phyloP scores from a whole-genome alignment of 495 filamentous ascomycete species.

The Pyronema omphalodes region DNA sequence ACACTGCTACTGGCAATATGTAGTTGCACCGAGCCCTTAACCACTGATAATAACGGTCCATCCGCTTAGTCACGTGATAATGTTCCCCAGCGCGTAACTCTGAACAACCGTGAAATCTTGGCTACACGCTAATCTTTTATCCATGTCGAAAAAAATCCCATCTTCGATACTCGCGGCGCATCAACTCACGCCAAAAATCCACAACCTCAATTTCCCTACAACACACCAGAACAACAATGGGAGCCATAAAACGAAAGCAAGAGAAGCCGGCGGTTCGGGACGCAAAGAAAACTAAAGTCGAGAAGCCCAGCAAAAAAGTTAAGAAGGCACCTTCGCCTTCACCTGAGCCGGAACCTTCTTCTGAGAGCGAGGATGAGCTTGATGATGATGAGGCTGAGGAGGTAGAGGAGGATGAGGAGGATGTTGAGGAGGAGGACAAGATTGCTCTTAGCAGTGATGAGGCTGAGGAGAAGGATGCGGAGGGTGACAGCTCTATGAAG shows the following conservation, averaged over 20 bases:
- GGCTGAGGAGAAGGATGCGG: not conserved
- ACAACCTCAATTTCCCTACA: too few relatives aligned
- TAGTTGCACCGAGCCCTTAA: too few relatives aligned
- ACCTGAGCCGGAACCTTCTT: not conserved
- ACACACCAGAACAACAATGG: slow-evolving; percentile 1
- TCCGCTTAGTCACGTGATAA: too few relatives aligned
- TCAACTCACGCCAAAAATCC: too few relatives aligned
- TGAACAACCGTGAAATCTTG: too few relatives aligned
- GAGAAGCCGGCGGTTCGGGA: slow-evolving; percentile 6
- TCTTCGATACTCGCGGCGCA: too few relatives aligned
- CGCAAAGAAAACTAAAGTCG: slow-evolving; percentile 7
- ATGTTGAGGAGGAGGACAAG: slow-evolving; percentile 10
- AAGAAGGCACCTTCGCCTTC: not conserved
- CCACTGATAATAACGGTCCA: too few relatives aligned
- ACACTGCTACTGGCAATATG: too few relatives aligned
- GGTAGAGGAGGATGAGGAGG: slow-evolving; percentile 7
- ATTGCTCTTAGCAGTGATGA: slow-evolving; percentile 1
- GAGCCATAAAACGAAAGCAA: slow-evolving; percentile 19
- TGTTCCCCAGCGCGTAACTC: too few relatives aligned
- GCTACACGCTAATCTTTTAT: too few relatives aligned
- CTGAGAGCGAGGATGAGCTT: not conserved
- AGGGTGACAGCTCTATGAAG: not conserved
- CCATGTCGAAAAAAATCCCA: too few relatives aligned
- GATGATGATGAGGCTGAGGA: slow-evolving; percentile 1
- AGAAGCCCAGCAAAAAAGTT: slow-evolving; percentile 1